phyloP scores from a whole-genome alignment of 306 rosid genomes.

The Ochetophila trinervis region DNA sequence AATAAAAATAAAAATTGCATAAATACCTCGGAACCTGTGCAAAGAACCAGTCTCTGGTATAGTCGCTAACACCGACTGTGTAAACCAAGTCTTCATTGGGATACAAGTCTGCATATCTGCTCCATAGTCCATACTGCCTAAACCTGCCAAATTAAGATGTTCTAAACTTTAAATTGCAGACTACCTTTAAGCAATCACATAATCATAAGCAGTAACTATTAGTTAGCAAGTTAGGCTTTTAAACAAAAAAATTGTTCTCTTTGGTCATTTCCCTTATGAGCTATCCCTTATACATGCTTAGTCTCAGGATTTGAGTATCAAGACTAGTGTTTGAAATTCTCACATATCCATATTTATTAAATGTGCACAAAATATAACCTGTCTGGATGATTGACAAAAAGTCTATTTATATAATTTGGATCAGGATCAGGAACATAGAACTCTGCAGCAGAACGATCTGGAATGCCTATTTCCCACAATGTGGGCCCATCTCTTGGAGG shows the following conservation, averaged over 20 bases:
- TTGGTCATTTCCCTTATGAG: too few species aligned
- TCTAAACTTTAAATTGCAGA: not conserved
- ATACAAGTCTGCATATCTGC: conserved; percentile 73
- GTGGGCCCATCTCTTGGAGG: conserved; percentile 96
- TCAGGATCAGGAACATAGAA: conserved; percentile 88
- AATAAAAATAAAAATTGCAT: too few species aligned
- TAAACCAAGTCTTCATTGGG: conserved; percentile 70
- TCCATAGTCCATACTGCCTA: conserved; percentile 92
- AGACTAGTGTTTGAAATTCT: too few species aligned
- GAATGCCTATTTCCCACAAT: conserved; percentile 91
- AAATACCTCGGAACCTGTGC: conserved; percentile 92
- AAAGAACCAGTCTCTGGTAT: conserved; percentile 84
- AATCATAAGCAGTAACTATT: not conserved
- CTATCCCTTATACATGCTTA: too few species aligned
- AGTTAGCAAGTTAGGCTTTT: not conserved
- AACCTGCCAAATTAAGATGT: conserved; percentile 42
- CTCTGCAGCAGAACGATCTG: conserved; percentile 89
- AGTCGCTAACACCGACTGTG: conserved; percentile 81
- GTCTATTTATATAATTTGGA: conserved; percentile 62
- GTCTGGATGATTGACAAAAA: conserved; percentile 81
- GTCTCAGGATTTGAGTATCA: too few species aligned
- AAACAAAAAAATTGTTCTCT: too few species aligned
- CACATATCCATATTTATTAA: too few species aligned
- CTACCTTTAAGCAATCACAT: not conserved
- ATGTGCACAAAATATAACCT: conserved; percentile 36